These are phyloP conservation scores for Pseudogymnoascus sp. DNA, from an alignment of 2,329 filamentous ascomycete species.

Conservation along the genomic window DNA sequence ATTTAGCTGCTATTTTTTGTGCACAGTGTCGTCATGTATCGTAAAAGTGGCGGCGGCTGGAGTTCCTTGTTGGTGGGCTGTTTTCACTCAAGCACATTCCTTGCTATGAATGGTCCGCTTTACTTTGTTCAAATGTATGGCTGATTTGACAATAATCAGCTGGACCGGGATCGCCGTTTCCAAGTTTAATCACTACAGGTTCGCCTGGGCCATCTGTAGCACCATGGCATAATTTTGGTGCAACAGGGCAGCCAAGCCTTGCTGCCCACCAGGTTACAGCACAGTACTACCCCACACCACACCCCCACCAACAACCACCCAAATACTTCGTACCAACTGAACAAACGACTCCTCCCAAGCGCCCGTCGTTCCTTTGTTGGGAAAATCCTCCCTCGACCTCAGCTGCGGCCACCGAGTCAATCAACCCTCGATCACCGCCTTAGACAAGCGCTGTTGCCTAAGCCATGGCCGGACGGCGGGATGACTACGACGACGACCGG, in stretches of 20 bases:
- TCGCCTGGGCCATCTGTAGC: neutral
- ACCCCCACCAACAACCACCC: neutral
- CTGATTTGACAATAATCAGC: neutral
- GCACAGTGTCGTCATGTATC: neutral
- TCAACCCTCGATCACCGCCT: neutral
- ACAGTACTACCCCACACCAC: constrained; percentile 1
- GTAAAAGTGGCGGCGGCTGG: constrained; percentile 4
- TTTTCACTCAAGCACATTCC: neutral
- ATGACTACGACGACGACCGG: constrained; percentile 4
- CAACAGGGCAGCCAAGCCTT: constrained; percentile 1
- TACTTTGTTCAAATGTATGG: neutral
- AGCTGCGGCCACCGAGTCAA: neutral
- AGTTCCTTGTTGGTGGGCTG: constrained; percentile 1
- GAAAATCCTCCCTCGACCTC: neutral
- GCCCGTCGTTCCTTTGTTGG: neutral
- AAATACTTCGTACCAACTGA: neutral
- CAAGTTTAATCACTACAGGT: neutral
- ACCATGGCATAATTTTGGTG: neutral
- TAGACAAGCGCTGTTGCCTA: neutral
- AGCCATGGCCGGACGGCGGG: neutral
- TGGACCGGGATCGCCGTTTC: neutral
- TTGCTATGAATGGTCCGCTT: constrained; percentile 2
- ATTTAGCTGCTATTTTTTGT: neutral
- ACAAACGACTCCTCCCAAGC: neutral
- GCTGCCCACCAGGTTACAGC: constrained; percentile 3